A percentile compares a stretch with the other conserved stretches of the same genome.
Evolutionary conservation across 805 yeast species (phyloP).

Genomic region (Candida insectalens): DNA sequence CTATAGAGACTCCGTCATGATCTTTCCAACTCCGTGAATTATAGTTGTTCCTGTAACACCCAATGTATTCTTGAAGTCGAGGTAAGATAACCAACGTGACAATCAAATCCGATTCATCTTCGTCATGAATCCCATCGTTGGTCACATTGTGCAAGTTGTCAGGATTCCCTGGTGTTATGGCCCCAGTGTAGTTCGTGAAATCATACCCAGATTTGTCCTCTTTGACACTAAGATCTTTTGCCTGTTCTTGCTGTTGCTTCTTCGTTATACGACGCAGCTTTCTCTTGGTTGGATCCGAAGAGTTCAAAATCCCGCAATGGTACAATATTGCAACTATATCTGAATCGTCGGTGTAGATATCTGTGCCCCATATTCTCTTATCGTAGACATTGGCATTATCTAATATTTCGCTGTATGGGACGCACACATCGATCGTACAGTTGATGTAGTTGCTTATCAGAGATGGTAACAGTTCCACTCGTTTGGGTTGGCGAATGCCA

Average conservation of each 20-base stretch:
- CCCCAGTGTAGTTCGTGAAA: slow-evolving; percentile 12
- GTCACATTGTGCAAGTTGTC: slow-evolving; percentile 23
- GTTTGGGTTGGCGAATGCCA: slow-evolving; percentile 9
- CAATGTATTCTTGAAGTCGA: slow-evolving; percentile 49
- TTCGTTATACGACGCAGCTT: slow-evolving; percentile 11
- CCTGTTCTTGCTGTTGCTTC: slow-evolving; percentile 4
- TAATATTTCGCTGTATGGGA: slow-evolving; percentile 36
- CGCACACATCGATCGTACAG: slow-evolving; percentile 41
- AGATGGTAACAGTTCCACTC: slow-evolving; percentile 23
- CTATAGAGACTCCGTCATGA: slow-evolving; percentile 76
- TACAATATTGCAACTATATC: slow-evolving; percentile 66
- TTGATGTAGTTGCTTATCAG: slow-evolving; percentile 31
- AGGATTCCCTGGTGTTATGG: slow-evolving; percentile 32
- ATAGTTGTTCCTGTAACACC: slow-evolving; percentile 58
- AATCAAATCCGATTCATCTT: slow-evolving; percentile 36
- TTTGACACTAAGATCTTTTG: slow-evolving; percentile 9
- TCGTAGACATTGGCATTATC: slow-evolving; percentile 34
- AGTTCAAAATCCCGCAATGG: slow-evolving; percentile 60
- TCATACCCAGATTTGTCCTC: slow-evolving; percentile 5
- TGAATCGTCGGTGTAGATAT: slow-evolving; percentile 89
- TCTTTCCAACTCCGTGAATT: slow-evolving; percentile 66
- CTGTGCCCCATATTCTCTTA: slow-evolving; percentile 79
- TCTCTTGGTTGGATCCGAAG: slow-evolving; percentile 20
- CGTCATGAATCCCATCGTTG: slow-evolving; percentile 19
- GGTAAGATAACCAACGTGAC: slow-evolving; percentile 63